Evolutionary conservation across 176 grass and related monocot genomes (phyloP), one percentile per base, ranked within the genome.

Genomic region (Paspalum vaginatum): DNA sequence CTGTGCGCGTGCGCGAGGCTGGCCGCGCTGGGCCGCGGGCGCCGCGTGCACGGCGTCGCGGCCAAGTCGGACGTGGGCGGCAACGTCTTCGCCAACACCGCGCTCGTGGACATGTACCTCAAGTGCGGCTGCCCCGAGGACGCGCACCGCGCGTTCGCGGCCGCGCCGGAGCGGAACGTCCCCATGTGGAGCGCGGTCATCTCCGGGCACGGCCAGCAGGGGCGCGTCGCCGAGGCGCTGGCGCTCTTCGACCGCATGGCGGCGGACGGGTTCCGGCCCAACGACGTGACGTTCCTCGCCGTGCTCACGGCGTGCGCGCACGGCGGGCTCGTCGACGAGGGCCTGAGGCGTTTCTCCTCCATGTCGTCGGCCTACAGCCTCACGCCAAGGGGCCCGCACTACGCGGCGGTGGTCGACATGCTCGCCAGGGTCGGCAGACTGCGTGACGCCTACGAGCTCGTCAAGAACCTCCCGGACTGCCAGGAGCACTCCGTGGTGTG

Each of bases 71-170:
- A 43, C 54, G 21, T 75, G n/a, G 70, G 41, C 45, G 85, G 78
- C 16, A 91, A 88, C 62, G 45, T 91, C 2, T 46, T 88, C 41
- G 82, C 79, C 55, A 82, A 75, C 78, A 75, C 75, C 76, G 86
- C 86, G 52, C 86, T 91, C 21, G 38, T 88, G 0, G 82, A 88
- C 79, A 91, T 88, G 90, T 88, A 91, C 58, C 70, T 88, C 74
- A 91, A 91, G 75, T 91, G 90, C 83, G 76, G 86, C 76, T 79
- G 74, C 79, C 74, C 62, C 5, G 62, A 70, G 46, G 86, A 91
- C 48, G 90, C 86, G 27, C 61, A 9, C 53, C 71, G 74, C 54
- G 89, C 70, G 68, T 91, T 91, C 67, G 68, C n/a, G 8, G 79
- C 60, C 9, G 62, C 73, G 7, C 75, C 79, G 2, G 86, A 70